Percentiles rank a stretch among this genome's conserved stretches.
These are phyloP conservation scores for Santalum album DNA, from an alignment of 164 flowering plant genomes.

Conservation along the genomic window DNA sequence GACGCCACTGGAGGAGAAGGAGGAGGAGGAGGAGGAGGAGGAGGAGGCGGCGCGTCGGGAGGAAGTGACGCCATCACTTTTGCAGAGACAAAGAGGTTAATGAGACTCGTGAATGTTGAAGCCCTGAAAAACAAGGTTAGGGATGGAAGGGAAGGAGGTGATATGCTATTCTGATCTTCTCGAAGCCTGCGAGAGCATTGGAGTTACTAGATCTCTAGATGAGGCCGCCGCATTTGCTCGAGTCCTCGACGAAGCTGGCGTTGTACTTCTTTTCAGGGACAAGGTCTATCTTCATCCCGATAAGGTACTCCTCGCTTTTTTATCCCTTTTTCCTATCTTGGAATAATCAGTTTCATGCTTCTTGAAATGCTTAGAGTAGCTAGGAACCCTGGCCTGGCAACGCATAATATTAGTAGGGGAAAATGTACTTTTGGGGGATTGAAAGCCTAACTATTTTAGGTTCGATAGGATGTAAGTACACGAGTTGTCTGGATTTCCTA, in stretches of 20 bases:
- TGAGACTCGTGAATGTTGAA: constrained; percentile 85
- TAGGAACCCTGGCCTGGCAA: too few relatives aligned
- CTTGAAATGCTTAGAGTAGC: too few relatives aligned
- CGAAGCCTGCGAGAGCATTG: constrained; percentile 52
- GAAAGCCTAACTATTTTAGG: too few relatives aligned
- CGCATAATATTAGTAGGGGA: too few relatives aligned
- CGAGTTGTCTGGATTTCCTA: too few relatives aligned
- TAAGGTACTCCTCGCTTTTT: constrained; percentile 33
- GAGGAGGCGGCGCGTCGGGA: constrained; percentile 2
- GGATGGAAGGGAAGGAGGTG: constrained; percentile 52
- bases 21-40: constrained; percentile 6
- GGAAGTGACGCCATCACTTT: constrained; percentile 30
- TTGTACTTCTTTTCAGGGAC: constrained; percentile 71
- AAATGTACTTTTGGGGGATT: too few relatives aligned
- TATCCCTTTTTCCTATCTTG: not conserved
- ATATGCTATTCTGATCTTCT: constrained; percentile 53
- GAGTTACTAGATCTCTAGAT: constrained; percentile 54
- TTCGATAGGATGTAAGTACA: too few relatives aligned
- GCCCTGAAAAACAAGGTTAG: constrained; percentile 56
- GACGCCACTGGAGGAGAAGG: not conserved
- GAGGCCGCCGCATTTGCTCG: constrained; percentile 68
- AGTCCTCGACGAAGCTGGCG: constrained; percentile 85
- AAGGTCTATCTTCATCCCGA: constrained; percentile 89
- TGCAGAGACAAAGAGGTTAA: constrained; percentile 61
- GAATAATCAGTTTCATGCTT: not conserved